These are phyloP conservation scores for Lunularia cruciata DNA, from an alignment of 225 moss, liverwort and hornwort genomes.

Conservation along the genomic window DNA sequence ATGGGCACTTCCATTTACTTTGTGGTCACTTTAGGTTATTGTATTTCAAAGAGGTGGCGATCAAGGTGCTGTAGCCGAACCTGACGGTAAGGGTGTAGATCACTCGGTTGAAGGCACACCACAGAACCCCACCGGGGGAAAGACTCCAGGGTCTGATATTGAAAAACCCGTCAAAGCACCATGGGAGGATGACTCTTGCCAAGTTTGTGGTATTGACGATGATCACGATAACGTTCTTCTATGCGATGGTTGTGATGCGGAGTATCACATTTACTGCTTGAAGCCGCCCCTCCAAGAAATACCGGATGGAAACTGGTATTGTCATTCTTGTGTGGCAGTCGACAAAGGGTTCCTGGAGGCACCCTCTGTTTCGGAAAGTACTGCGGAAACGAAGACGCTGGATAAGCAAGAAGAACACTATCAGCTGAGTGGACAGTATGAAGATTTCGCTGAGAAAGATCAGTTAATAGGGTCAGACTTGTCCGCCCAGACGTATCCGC, in stretches of 20 bases:
- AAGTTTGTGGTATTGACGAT: slow-evolving; percentile 94
- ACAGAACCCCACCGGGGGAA: slow-evolving; percentile 28
- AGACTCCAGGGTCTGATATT: slow-evolving; percentile 46
- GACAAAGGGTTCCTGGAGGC: slow-evolving; percentile 79
- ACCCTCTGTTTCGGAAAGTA: slow-evolving; percentile 50
- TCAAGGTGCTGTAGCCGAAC: slow-evolving; percentile 20
- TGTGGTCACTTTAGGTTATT: slow-evolving; percentile 31
- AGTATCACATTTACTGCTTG: slow-evolving; percentile 95
- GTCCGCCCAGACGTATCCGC: slow-evolving; percentile 45
- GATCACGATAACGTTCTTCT: slow-evolving; percentile 98
- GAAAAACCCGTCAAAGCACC: slow-evolving; percentile 82
- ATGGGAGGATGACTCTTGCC: slow-evolving; percentile 98
- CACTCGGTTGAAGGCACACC: slow-evolving; percentile 7
- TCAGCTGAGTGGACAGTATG: slow-evolving; percentile 20
- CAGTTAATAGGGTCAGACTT: slow-evolving; percentile 41
- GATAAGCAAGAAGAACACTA: slow-evolving; percentile 35
- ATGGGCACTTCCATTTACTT: not conserved
- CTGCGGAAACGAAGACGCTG: slow-evolving; percentile 34
- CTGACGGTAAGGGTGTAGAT: slow-evolving; percentile 24
- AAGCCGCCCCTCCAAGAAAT: slow-evolving; percentile 88
- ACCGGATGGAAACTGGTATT: slow-evolving; percentile 98
- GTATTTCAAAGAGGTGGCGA: slow-evolving; percentile 47
- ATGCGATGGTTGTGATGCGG: slow-evolving; percentile 96
- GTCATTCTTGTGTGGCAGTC: slow-evolving; percentile 87
- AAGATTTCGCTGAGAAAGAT: slow-evolving; percentile 49